Evolutionary conservation across 805 yeast genomes (phyloP).

Genomic region (baker's yeast (Saccharomyces cerevisiae)): DNA sequence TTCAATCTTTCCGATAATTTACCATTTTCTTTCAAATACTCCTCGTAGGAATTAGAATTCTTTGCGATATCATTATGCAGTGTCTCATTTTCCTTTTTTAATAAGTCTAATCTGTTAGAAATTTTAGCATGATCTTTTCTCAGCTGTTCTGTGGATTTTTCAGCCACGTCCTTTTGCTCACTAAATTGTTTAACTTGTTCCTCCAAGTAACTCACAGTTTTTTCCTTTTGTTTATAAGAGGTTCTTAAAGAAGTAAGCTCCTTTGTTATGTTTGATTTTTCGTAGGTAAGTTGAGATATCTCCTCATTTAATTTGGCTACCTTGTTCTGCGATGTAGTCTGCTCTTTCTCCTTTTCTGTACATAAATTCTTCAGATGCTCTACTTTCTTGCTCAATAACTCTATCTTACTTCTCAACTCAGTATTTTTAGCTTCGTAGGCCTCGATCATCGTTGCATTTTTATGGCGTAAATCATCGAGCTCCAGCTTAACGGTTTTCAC

Average conservation of each 20-base stretch:
- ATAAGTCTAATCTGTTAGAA: conserved; percentile 21
- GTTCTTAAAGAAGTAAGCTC: conserved; percentile 17
- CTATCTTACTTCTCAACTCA: conserved; percentile 17
- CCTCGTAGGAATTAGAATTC: conserved; percentile 31
- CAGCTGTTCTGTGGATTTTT: conserved; percentile 23
- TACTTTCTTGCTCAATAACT: conserved; percentile 14
- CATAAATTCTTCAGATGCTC: conserved; percentile 14
- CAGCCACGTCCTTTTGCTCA: conserved; percentile 19
- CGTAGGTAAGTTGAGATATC: conserved; percentile 10
- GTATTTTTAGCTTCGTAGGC: not conserved
- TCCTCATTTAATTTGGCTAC: conserved; percentile 8
- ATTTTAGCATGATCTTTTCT: conserved; percentile 30
- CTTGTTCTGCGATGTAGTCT: conserved; percentile 13
- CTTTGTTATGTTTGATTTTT: conserved; percentile 13
- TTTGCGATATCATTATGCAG: conserved; percentile 34
- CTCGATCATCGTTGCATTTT: conserved; percentile 31
- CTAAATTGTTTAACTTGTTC: conserved; percentile 35
- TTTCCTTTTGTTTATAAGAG: conserved; percentile 30
- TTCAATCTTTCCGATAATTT: conserved; percentile 34
- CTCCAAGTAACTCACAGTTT: conserved; percentile 33
- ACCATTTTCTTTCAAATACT: conserved; percentile 34
- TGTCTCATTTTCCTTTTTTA: conserved; percentile 34
- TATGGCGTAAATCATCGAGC: conserved; percentile 27
- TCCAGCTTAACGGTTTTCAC: conserved; percentile 20
- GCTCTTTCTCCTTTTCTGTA: conserved; percentile 12